Conservation (phyloP, 495 filamentous ascomycete species). For the Neurospora sp. region DNA sequence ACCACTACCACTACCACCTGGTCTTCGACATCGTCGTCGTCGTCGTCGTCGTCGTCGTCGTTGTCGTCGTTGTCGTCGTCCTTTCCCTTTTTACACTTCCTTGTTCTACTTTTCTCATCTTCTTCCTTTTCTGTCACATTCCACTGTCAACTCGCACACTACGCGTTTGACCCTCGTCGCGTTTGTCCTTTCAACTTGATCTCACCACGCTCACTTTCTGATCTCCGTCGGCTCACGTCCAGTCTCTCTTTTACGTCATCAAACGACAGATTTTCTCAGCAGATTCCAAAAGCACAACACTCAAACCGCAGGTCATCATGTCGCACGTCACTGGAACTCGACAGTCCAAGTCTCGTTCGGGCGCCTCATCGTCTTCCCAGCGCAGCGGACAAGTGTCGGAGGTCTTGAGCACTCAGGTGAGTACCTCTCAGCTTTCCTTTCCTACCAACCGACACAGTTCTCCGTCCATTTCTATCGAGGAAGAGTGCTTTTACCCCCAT, state of each 20-base stretch:
- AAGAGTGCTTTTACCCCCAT: not conserved
- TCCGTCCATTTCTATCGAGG: not conserved
- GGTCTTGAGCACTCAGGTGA: not conserved
- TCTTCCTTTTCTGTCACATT: not conserved
- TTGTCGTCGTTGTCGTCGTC: not conserved
- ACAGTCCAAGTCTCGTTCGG: not conserved
- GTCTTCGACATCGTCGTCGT: not conserved
- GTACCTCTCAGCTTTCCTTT: not conserved
- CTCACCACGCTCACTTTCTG: not conserved
- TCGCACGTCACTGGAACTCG: not conserved
- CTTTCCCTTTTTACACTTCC: not conserved
- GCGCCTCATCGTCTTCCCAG: not conserved
- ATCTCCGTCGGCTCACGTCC: not conserved
- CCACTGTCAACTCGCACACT: not conserved
- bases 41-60: not conserved
- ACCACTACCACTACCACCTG: not conserved
- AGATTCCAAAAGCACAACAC: not conserved
- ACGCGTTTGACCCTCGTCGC: not conserved
- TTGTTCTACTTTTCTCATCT: not conserved
- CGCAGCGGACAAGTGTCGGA: not conserved
- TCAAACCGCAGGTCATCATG: not conserved
- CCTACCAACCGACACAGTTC: not conserved
- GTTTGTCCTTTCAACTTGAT: not conserved
- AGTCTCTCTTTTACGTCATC: not conserved
- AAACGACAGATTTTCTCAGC: not conserved